Percentiles rank a stretch among this genome's conserved stretches.
Evolutionary conservation across 108 stramenopile species (phyloP).

Genomic region (Heterococcus sp.): DNA sequence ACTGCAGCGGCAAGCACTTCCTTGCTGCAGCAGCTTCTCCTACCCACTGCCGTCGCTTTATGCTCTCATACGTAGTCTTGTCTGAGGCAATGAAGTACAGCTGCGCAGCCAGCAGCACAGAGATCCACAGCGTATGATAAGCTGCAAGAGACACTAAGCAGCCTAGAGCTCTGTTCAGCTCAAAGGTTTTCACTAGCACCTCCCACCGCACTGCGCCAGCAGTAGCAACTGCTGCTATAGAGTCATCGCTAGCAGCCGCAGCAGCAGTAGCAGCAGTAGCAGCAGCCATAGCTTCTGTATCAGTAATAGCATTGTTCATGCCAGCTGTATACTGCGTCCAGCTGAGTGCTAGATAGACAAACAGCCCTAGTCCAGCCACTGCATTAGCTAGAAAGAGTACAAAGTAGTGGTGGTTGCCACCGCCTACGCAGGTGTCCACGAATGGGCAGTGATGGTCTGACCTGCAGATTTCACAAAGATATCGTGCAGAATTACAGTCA

Average conservation of each 20-base stretch:
- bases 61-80: conserved; percentile 34
- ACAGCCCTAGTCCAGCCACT: conserved; percentile 4
- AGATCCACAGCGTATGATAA: conserved; percentile 21
- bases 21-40: conserved; percentile 1
- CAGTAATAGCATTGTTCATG: neutral
- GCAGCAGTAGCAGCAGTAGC: neutral
- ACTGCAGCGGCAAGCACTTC: conserved; percentile 9
- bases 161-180: neutral
- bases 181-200: neutral
- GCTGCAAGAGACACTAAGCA: neutral
- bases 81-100: conserved; percentile 10
- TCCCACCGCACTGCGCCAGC: neutral
- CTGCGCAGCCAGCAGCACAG: conserved; percentile 24
- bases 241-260: neutral
- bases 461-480: too few species aligned
- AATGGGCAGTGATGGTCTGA: conserved; percentile 97
- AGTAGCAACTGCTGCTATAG: neutral
- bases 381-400: conserved; percentile 63
- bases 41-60: conserved; percentile 37
- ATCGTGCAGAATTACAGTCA: too few species aligned
- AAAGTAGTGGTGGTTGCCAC: conserved; percentile 81
- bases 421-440: conserved; percentile 91
- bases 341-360: neutral
- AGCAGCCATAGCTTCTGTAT: neutral
- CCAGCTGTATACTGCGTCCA: neutral